Conservation (phyloP, 257 asterid species). For the Pogostemon cablin region DNA sequence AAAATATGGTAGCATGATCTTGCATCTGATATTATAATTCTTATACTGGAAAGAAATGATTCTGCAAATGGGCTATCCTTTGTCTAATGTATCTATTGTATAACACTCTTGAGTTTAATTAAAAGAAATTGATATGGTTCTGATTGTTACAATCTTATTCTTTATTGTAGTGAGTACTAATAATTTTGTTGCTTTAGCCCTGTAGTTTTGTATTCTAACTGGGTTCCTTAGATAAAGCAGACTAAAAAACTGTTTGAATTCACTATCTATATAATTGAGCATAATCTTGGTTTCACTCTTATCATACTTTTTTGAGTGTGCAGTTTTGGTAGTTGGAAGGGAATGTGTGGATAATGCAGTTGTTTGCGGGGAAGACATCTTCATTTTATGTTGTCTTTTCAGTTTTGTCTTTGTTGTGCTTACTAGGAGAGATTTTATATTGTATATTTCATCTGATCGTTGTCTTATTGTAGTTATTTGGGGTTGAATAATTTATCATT, state of each 20-base stretch:
- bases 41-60: slow-evolving; percentile 10
- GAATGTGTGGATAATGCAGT: background rate
- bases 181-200: slow-evolving; percentile 10
- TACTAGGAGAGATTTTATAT: background rate
- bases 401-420: too few species aligned
- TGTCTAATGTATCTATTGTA: background rate
- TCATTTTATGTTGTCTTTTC: background rate
- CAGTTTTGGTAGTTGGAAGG: slow-evolving; percentile 4
- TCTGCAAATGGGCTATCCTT: background rate
- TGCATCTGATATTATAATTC: background rate
- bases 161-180: background rate
- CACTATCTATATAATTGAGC: background rate
- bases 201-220: slow-evolving; percentile 12
- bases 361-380: background rate
- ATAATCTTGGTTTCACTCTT: background rate
- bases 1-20: background rate
- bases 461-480: background rate
- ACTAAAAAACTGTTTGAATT: background rate
- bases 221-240: slow-evolving; percentile 1
- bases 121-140: background rate
- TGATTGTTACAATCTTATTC: background rate
- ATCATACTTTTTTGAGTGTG: background rate
- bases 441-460: background rate
- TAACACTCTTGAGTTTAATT: slow-evolving; percentile 9
- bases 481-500: background rate